Evolutionary conservation across 1,284 basidiomycete species (phyloP).

Genomic region (Rhodotorula sp.): DNA sequence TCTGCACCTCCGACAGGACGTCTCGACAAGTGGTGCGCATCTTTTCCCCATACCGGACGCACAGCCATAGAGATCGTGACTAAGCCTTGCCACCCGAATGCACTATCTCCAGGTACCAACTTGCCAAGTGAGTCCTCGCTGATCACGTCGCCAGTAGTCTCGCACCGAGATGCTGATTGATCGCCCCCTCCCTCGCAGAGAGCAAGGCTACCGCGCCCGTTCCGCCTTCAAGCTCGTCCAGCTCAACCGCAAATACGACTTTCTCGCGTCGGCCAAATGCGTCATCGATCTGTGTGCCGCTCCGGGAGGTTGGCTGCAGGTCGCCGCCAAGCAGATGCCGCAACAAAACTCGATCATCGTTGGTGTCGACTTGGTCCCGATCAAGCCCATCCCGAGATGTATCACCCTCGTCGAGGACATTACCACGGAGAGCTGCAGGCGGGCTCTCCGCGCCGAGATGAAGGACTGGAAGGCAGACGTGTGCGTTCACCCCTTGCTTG

Average conservation of each 20-base stretch:
- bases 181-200: constrained; percentile 52
- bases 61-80: not conserved
- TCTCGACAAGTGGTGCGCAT: constrained; percentile 75
- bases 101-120: constrained; percentile 61
- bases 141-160: not conserved
- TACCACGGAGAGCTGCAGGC: constrained; percentile 86
- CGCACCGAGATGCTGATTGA: not conserved
- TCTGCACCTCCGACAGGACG: constrained; percentile 58
- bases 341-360: constrained; percentile 83
- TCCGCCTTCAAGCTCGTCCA: constrained; percentile 99
- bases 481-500: constrained; percentile 33
- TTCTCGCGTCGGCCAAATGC: constrained; percentile 84
- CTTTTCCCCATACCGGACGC: too few relatives aligned
- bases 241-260: constrained; percentile 95
- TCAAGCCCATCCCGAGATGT: constrained; percentile 91
- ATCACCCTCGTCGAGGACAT: constrained; percentile 94
- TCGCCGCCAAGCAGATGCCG: constrained; percentile 93
- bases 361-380: constrained; percentile 94
- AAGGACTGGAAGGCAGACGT: constrained; percentile 99
- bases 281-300: constrained; percentile 98
- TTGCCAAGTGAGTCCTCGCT: constrained; percentile 68
- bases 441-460: constrained; percentile 79
- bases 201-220: constrained; percentile 98
- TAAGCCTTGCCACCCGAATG: not conserved
- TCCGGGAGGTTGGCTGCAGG: constrained; percentile 98